A percentile compares a stretch with the other conserved stretches of the same genome.
phyloP scores from a whole-genome alignment of 1,139 yeast genomes.

The Yamadazyma jaroonii region DNA sequence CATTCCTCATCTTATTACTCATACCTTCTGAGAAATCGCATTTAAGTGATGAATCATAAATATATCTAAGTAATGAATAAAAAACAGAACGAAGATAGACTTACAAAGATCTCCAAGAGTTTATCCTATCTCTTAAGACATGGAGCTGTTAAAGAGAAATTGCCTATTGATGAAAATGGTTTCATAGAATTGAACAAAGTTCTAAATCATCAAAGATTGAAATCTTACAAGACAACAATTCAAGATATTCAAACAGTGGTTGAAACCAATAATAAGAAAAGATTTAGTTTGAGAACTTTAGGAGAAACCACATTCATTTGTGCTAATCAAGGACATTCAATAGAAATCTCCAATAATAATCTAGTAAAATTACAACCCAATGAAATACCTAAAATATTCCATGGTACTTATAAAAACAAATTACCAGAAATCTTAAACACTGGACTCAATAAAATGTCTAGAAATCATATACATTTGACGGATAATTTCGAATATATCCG shows the following conservation, averaged over 20 bases:
- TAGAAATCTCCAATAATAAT: conserved; percentile 44
- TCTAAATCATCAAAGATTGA: conserved; percentile 57
- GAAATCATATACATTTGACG: conserved; percentile 82
- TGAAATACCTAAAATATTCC: conserved; percentile 52
- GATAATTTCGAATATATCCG: conserved; percentile 69
- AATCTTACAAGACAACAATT: conserved; percentile 48
- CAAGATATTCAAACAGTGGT: conserved; percentile 66
- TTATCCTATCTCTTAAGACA: conserved; percentile 79
- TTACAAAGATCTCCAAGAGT: conserved; percentile 63
- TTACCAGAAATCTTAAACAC: conserved; percentile 46
- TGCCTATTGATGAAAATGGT: conserved; percentile 66
- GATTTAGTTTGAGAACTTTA: conserved; percentile 49
- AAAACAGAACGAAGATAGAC: conserved; percentile 26
- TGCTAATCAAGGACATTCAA: conserved; percentile 92
- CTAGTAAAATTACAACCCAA: conserved; percentile 22
- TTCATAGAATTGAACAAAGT: conserved; percentile 55
- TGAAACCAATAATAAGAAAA: conserved; percentile 59
- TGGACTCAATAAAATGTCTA: conserved; percentile 60
- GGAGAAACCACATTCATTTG: conserved; percentile 47
- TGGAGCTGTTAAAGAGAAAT: conserved; percentile 70
- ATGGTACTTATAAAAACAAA: conserved; percentile 70
- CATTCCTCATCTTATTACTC: background rate
- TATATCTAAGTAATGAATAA: background rate
- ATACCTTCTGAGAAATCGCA: background rate
- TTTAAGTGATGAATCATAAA: background rate